Percentiles rank a stretch among this genome's conserved stretches.
phyloP scores from a whole-genome alignment of 1,284 basidiomycete genomes.

The Apiotrichum porosum region DNA sequence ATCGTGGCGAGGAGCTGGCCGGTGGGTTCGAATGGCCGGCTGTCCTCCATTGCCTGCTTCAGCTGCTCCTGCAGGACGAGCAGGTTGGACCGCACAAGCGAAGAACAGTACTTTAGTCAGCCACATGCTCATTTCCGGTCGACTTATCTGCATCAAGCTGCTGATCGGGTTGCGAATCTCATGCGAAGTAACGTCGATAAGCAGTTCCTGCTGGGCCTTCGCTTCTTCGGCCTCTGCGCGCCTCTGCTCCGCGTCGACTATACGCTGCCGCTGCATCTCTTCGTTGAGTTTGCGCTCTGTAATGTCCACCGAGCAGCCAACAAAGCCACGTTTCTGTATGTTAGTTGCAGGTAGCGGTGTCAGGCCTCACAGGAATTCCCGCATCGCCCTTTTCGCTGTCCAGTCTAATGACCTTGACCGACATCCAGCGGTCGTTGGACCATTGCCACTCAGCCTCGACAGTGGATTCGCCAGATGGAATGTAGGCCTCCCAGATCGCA shows the following conservation, averaged over 20 bases:
- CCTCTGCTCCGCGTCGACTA: slow-evolving; percentile 43
- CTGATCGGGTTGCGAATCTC: slow-evolving; percentile 38
- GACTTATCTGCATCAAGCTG: slow-evolving; percentile 17
- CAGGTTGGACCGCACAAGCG: slow-evolving; percentile 44
- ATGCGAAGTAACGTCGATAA: slow-evolving; percentile 47
- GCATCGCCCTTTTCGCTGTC: slow-evolving; percentile 20
- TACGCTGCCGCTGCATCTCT: slow-evolving; percentile 32
- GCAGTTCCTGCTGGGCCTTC: slow-evolving; percentile 42
- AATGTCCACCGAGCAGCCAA: slow-evolving; percentile 40
- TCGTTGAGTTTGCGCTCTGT: slow-evolving; percentile 44
- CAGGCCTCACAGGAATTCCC: slow-evolving; percentile 21
- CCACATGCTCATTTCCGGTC: not conserved
- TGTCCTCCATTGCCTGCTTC: not conserved
- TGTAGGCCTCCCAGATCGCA: slow-evolving; percentile 23
- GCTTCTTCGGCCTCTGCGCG: slow-evolving; percentile 44
- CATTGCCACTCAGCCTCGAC: slow-evolving; percentile 29
- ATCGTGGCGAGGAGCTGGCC: slow-evolving; percentile 13
- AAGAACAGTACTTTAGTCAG: slow-evolving; percentile 26
- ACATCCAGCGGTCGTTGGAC: slow-evolving; percentile 29
- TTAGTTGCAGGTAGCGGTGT: not conserved
- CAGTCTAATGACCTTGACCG: slow-evolving; percentile 31
- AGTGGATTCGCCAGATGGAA: slow-evolving; percentile 3
- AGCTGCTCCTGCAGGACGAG: slow-evolving; percentile 36
- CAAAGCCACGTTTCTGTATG: slow-evolving; percentile 15
- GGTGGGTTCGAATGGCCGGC: slow-evolving; percentile 6